Evolutionary conservation across 129 eudicot genomes (phyloP), one percentile per base, ranked within the genome.

Genomic region (Lactuca saligna): DNA sequence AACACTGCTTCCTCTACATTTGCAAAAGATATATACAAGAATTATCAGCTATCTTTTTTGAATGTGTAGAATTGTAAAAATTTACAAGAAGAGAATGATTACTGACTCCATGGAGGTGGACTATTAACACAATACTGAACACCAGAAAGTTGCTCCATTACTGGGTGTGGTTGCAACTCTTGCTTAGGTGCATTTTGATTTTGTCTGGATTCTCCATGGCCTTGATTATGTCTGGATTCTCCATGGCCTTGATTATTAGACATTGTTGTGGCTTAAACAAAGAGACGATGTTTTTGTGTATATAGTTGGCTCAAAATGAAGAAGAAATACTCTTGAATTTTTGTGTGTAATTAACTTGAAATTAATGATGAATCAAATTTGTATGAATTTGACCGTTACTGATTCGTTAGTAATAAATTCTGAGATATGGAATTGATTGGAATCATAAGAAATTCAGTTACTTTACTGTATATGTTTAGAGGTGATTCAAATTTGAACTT

Each of bases 121-220:
- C 97, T 91, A 55, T 91, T 86, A 17, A 91, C 70, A 69, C 97
- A 91, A 60, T 75, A 82, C n/a, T 88, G 84, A 44, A 91, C 83
- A 12, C 82, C 88, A 3, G 80, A 29, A 13, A 91, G 83, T 59
- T 86, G 89, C 69, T 82, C 96, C 75, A 81, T 64, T 6, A 81
- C 82, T 25, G 87, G 87, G 16, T 88, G 96, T 33, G 96, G 85
- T 54, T 83, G 82, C 34, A 80, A 70, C 14, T 68, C 80, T 38
- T 51, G 75, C 14, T 61, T 69, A 61, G 65, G 65, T 48, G 78
- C 69, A 5, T 77, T 51, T 58, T 70, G 79, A 25, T 25, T 25
- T n/a, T 66, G 12, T 42, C 8, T 81, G 2, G 76, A 58, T 31
- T 57, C 77, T 5, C 60, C 63, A 12, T 55, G 64, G 33, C 57